A percentile compares a stretch with the other conserved stretches of the same genome.
Conservation (phyloP, 139 green algal species). For the Chloropicon primus region DNA sequence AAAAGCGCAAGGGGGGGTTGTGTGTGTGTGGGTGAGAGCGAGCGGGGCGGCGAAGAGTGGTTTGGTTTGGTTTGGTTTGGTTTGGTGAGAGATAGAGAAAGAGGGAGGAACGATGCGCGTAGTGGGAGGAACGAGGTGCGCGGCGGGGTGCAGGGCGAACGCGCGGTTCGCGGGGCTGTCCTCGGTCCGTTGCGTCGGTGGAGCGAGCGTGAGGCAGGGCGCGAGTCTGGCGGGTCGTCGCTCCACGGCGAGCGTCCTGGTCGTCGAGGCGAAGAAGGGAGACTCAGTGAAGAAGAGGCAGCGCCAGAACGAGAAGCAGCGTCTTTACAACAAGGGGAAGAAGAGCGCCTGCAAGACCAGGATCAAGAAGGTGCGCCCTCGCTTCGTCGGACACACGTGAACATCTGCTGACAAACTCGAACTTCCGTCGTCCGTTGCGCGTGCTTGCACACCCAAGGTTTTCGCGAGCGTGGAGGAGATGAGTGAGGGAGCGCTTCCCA, state of each 20-base stretch:
- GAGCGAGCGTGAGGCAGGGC: not conserved
- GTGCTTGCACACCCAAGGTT: too few species aligned
- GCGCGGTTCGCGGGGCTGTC: not conserved
- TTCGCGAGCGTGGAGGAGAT: not conserved
- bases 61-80: too few species aligned
- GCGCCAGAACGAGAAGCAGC: conserved; percentile 16
- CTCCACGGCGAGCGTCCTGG: not conserved
- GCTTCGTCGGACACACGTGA: too few species aligned
- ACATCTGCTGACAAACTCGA: too few species aligned
- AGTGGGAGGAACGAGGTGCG: not conserved
- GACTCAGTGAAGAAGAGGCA: conserved; percentile 31
- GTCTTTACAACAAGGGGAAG: conserved; percentile 60
- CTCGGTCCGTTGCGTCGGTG: not conserved
- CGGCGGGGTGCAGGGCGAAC: not conserved
- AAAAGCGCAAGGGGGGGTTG: too few species aligned
- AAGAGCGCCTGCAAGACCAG: conserved; percentile 67
- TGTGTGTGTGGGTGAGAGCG: too few species aligned
- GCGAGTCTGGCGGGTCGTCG: not conserved
- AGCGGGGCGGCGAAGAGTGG: too few species aligned
- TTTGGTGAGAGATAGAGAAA: too few species aligned
- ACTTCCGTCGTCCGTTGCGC: too few species aligned
- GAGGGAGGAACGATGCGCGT: not conserved
- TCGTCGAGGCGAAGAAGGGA: not conserved
- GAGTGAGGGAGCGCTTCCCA: not conserved
- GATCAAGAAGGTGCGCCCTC: conserved; percentile 79